Conservation (phyloP, 306 rosid species). For the Sicyos edulis region DNA sequence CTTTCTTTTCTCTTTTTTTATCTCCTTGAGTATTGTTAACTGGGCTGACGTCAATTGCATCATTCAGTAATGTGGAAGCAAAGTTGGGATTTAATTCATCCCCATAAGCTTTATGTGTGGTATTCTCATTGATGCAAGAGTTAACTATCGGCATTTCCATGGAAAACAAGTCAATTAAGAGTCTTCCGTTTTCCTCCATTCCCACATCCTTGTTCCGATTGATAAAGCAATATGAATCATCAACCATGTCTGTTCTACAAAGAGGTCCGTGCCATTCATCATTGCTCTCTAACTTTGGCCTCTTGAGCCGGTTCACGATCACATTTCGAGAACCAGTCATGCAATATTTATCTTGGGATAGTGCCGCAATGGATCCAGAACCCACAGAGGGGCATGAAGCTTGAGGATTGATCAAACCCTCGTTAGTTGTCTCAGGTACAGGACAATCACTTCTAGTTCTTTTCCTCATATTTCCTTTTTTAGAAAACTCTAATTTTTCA, state of each 20-base stretch:
- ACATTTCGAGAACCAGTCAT: slow-evolving; percentile 6
- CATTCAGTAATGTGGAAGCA: background rate
- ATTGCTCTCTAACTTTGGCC: slow-evolving; percentile 12
- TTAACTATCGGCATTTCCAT: slow-evolving; percentile 31
- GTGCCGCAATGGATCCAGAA: slow-evolving; percentile 21
- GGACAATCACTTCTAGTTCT: slow-evolving; percentile 25
- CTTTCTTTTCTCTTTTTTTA: slow-evolving; percentile 15
- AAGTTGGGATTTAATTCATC: slow-evolving; percentile 21
- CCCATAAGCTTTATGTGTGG: slow-evolving; percentile 13
- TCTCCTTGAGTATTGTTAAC: slow-evolving; percentile 17
- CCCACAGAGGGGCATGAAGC: slow-evolving; percentile 22
- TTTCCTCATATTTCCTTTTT: slow-evolving; percentile 22
- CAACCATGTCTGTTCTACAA: slow-evolving; percentile 25
- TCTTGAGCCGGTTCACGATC: slow-evolving; percentile 17
- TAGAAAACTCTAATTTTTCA: slow-evolving; percentile 38
- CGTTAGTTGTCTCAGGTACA: slow-evolving; percentile 8
- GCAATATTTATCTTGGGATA: background rate
- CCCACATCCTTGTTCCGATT: slow-evolving; percentile 24
- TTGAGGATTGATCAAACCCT: slow-evolving; percentile 10
- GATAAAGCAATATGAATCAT: slow-evolving; percentile 32
- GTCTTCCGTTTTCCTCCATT: slow-evolving; percentile 28
- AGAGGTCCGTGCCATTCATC: slow-evolving; percentile 14
- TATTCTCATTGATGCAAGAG: slow-evolving; percentile 14
- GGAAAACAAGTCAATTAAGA: slow-evolving; percentile 28
- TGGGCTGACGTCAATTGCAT: slow-evolving; percentile 24